Conservation (phyloP, 1,284 basidiomycete genomes). For the Fomes fomentarius region DNA sequence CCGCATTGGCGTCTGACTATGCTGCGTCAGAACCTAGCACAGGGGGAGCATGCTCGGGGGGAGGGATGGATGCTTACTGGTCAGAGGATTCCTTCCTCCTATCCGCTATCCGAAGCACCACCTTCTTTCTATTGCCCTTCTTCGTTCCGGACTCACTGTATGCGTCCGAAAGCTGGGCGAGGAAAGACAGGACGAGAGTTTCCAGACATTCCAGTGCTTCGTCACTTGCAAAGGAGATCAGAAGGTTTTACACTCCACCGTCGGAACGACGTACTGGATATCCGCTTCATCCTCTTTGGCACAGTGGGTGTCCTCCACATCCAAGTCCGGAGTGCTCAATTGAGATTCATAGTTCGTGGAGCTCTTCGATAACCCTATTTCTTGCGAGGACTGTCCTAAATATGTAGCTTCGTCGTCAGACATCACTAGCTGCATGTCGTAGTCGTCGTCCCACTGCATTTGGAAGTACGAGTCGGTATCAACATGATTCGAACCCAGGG, state of each 20-base stretch:
- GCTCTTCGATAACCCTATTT: not conserved
- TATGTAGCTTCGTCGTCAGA: constrained; percentile 5
- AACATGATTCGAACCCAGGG: not conserved
- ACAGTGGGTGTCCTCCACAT: not conserved
- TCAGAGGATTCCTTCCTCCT: constrained; percentile 31
- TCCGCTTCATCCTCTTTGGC: constrained; percentile 12
- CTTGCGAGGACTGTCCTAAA: not conserved
- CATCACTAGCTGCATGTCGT: constrained; percentile 3
- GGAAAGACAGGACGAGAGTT: constrained; percentile 52
- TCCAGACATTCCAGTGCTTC: constrained; percentile 45
- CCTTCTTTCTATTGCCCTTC: constrained; percentile 21
- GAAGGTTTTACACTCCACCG: not conserved
- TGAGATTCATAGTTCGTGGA: not conserved
- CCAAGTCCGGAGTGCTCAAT: not conserved
- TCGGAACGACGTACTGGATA: not conserved
- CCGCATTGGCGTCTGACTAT: constrained; percentile 24
- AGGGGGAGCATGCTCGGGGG: no score
- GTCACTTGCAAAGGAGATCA: constrained; percentile 7
- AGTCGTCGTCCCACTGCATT: constrained; percentile 1
- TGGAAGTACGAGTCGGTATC: not conserved
- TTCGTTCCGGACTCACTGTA: constrained; percentile 8
- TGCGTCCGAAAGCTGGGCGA: constrained; percentile 48
- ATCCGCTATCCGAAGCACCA: constrained; percentile 33
- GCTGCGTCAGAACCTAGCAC: not conserved
- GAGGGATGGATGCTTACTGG: constrained; percentile 21